Conservation (phyloP, 805 yeast genomes). For the Ogataea nakhonphanomensis region DNA sequence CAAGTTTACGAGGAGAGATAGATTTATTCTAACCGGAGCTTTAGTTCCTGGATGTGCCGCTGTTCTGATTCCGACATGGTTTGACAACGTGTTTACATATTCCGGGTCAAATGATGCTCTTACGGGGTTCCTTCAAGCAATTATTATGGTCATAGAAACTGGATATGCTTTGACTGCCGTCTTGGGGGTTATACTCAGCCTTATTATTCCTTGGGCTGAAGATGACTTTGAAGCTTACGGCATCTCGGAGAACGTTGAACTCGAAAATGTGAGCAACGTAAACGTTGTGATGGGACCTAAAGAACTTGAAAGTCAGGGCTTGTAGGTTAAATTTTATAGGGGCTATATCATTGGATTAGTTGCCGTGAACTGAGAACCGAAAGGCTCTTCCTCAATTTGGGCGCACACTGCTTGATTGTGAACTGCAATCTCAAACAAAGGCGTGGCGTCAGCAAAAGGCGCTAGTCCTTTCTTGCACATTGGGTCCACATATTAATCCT, state of each 20-base stretch:
- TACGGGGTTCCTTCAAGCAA: conserved; percentile 48
- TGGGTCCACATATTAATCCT: conserved; percentile 1
- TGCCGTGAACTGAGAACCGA: conserved; percentile 1
- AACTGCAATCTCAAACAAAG: conserved; percentile 1
- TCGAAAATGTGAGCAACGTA: conserved; percentile 1
- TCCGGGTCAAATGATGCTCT: conserved; percentile 41
- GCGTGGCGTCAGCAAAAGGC: conserved; percentile 2
- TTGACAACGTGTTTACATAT: conserved; percentile 47
- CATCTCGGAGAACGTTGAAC: conserved; percentile 2
- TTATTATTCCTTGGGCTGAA: conserved; percentile 46
- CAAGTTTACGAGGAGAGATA: conserved; percentile 53
- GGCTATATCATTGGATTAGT: conserved; percentile 1
- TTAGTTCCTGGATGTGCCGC: conserved; percentile 51
- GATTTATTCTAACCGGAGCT: conserved; percentile 50
- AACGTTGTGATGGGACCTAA: conserved; percentile 1
- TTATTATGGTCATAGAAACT: conserved; percentile 52
- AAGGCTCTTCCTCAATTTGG: conserved; percentile 1
- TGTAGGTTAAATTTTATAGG: conserved; percentile 1
- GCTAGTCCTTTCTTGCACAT: conserved; percentile 1
- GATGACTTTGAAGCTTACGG: conserved; percentile 42
- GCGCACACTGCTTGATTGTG: conserved; percentile 2
- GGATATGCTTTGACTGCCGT: conserved; percentile 55
- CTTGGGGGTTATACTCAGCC: conserved; percentile 47
- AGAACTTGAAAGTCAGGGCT: conserved; percentile 1
- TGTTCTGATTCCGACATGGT: conserved; percentile 45